Conservation (phyloP, 2,329 filamentous ascomycete species). For the Emydomyces testavorans region DNA sequence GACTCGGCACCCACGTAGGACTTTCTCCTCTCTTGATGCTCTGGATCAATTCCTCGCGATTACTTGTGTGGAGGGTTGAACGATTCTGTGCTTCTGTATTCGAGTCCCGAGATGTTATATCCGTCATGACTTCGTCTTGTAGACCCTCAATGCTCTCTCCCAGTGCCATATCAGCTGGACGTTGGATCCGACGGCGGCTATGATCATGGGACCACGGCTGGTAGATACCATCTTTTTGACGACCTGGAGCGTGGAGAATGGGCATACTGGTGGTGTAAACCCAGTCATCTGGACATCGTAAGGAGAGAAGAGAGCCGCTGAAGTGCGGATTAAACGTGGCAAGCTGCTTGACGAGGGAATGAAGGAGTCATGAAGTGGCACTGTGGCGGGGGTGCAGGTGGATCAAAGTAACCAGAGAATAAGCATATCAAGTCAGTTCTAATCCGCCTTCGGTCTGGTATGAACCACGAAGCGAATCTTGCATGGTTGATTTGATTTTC, state of each 20-base stretch:
- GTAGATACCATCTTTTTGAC: slow-evolving; percentile 21
- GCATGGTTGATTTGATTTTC: slow-evolving; percentile 1
- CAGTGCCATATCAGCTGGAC: slow-evolving; percentile 15
- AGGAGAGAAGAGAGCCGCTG: slow-evolving; percentile 1
- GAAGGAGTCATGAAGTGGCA: slow-evolving; percentile 17
- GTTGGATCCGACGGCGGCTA: slow-evolving; percentile 6
- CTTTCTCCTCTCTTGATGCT: slow-evolving; percentile 68
- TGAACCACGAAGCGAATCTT: background rate
- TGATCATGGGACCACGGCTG: slow-evolving; percentile 7
- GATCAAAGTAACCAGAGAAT: slow-evolving; percentile 2
- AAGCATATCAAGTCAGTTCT: slow-evolving; percentile 4
- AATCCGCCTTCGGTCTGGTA: slow-evolving; percentile 2
- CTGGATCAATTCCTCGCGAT: slow-evolving; percentile 71
- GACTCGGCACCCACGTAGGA: slow-evolving; percentile 59
- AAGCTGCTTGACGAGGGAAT: slow-evolving; percentile 7
- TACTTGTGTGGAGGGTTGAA: slow-evolving; percentile 28
- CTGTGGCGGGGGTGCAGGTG: slow-evolving; percentile 11
- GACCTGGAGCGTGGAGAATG: slow-evolving; percentile 24
- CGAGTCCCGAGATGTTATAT: slow-evolving; percentile 13
- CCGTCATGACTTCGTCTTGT: slow-evolving; percentile 16
- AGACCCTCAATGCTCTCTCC: slow-evolving; percentile 9
- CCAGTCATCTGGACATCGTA: slow-evolving; percentile 3
- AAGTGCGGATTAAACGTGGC: slow-evolving; percentile 15
- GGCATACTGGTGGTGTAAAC: slow-evolving; percentile 20
- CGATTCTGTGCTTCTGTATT: slow-evolving; percentile 15